Conservation (phyloP, 78 protist species). For the Pelomyxa schiedti region DNA sequence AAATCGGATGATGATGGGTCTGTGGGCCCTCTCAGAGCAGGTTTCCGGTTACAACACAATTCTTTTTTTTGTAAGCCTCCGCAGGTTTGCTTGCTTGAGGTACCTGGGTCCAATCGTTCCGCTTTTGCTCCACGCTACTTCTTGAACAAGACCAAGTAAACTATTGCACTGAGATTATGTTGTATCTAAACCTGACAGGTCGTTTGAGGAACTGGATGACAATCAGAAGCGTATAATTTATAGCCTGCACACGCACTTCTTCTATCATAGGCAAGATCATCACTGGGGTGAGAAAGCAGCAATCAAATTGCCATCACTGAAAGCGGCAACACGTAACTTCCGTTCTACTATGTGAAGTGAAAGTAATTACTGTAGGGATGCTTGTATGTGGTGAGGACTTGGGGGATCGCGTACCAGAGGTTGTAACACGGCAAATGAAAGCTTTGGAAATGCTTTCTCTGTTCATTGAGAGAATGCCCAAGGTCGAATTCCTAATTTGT, state of each 20-base stretch:
- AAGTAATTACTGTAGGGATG: conserved; percentile 42
- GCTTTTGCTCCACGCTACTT: conserved; percentile 42
- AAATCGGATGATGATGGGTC: no score
- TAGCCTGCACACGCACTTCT: conserved; percentile 30
- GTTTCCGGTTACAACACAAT: neutral
- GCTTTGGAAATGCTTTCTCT: conserved; percentile 37
- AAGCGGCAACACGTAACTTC: neutral
- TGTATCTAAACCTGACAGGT: no score
- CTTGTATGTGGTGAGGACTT: conserved; percentile 77
- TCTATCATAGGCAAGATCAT: conserved; percentile 48
- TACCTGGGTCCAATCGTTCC: conserved; percentile 6
- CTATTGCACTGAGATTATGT: no score
- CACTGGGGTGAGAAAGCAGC: conserved; percentile 51
- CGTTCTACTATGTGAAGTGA: no score
- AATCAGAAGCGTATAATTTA: conserved; percentile 24
- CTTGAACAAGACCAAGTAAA: conserved; percentile 35
- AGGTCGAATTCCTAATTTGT: no score
- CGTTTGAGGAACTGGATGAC: conserved; percentile 35
- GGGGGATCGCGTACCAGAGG: conserved; percentile 64
- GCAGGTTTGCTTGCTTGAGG: conserved; percentile 14
- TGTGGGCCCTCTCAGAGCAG: neutral
- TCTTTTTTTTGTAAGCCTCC: conserved; percentile 17
- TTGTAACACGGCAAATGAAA: conserved; percentile 39
- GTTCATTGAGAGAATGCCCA: conserved; percentile 52
- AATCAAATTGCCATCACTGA: conserved; percentile 39